These are phyloP conservation scores for Trichomonas vaginalis DNA, from an alignment of 208 protist species.

Conservation along the genomic window DNA sequence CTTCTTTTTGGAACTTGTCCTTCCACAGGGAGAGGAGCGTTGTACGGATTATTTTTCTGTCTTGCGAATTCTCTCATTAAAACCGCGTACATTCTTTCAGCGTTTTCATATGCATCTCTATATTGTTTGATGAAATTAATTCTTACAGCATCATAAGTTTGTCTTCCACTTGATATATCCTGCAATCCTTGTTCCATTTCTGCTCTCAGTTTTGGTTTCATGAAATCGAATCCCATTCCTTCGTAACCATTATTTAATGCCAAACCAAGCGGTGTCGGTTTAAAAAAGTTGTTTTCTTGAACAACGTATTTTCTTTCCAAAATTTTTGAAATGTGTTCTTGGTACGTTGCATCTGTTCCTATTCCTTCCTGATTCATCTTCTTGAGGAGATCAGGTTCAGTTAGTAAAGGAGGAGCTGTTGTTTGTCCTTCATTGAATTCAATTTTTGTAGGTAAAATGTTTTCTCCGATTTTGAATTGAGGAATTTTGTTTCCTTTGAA, in stretches of 20 bases:
- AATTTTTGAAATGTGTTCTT: constrained; percentile 87
- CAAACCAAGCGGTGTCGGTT: constrained; percentile 73
- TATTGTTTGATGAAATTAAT: neutral
- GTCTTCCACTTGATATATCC: neutral
- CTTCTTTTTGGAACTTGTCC: neutral
- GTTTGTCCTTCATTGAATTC: constrained; percentile 50
- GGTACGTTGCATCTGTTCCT: constrained; percentile 96
- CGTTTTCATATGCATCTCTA: neutral
- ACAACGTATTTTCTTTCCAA: constrained; percentile 45
- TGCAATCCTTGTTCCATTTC: neutral
- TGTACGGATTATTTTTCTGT: neutral
- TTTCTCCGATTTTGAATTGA: constrained; percentile 60
- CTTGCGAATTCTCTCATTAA: neutral
- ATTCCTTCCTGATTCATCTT: constrained; percentile 85
- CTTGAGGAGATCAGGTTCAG: constrained; percentile 84
- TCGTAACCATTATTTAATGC: constrained; percentile 80
- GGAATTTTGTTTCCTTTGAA: constrained; percentile 67
- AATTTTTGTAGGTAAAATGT: constrained; percentile 61
- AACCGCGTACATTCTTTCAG: neutral
- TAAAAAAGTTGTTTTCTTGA: constrained; percentile 39
- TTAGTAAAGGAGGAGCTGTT: constrained; percentile 63
- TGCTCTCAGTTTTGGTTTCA: neutral
- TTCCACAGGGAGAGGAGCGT: neutral
- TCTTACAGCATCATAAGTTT: neutral
- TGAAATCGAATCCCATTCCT: constrained; percentile 56